Conservation (phyloP, 2,329 filamentous ascomycete genomes). For the Pleoardoris graminearum region DNA sequence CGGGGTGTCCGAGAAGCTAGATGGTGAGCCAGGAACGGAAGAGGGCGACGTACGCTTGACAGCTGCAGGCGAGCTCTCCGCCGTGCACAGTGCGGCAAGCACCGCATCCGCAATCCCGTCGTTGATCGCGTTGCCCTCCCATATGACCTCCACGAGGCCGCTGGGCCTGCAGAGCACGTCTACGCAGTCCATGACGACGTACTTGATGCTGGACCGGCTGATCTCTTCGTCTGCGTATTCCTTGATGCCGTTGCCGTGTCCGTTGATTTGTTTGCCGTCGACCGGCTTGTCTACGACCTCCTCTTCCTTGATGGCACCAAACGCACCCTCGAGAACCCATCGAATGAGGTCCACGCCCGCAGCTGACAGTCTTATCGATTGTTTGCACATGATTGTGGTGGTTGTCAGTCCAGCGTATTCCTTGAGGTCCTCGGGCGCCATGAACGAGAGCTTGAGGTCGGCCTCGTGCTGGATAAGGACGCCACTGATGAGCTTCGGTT, state of each 20-base stretch:
- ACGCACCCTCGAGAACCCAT: constrained; percentile 93
- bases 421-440: constrained; percentile 93
- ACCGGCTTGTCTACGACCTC: constrained; percentile 36
- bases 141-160: constrained; percentile 87
- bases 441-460: constrained; percentile 94
- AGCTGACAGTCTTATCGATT: constrained; percentile 83
- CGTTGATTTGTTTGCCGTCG: constrained; percentile 43
- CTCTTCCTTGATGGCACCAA: constrained; percentile 69
- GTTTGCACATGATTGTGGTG: constrained; percentile 89
- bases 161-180: constrained; percentile 75
- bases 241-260: constrained; percentile 40
- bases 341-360: constrained; percentile 88
- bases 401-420: constrained; percentile 98
- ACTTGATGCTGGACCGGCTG: constrained; percentile 56
- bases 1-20: no score
- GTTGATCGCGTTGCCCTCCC: constrained; percentile 98
- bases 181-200: constrained; percentile 86
- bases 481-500: constrained; percentile 71
- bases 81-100: constrained; percentile 86
- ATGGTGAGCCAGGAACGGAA: no score
- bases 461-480: constrained; percentile 82
- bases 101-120: constrained; percentile 98
- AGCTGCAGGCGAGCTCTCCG: constrained; percentile 91
- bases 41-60: no score
- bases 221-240: constrained; percentile 70